A percentile compares a stretch with the other conserved stretches of the same genome.
phyloP scores from a whole-genome alignment of 495 filamentous ascomycete species.

The Tuber borchii region DNA sequence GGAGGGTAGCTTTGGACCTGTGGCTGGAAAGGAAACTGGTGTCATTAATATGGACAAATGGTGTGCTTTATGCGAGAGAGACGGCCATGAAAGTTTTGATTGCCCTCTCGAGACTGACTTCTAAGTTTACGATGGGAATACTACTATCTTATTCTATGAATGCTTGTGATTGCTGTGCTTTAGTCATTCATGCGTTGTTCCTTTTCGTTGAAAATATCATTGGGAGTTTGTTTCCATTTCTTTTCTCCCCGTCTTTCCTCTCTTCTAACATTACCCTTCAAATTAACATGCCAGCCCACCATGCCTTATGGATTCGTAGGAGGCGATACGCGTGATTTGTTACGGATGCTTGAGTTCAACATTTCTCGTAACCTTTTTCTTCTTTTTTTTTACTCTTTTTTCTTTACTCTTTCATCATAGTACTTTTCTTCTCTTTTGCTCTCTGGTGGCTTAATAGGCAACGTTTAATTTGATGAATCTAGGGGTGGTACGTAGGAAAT shows the following conservation, averaged over 20 bases:
- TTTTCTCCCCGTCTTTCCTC: slow-evolving; percentile 5
- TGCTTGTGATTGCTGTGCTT: background rate
- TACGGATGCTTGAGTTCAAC: background rate
- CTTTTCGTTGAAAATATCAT: slow-evolving; percentile 19
- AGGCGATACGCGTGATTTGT: background rate
- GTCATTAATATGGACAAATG: slow-evolving; percentile 79
- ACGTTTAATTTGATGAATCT: slow-evolving; percentile 8
- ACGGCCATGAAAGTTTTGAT: slow-evolving; percentile 91
- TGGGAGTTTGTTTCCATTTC: slow-evolving; percentile 21
- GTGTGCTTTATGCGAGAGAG: slow-evolving; percentile 94
- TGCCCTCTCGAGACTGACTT: slow-evolving; percentile 68
- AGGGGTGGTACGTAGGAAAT: background rate
- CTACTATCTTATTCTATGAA: background rate
- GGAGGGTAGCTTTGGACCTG: slow-evolving; percentile 52
- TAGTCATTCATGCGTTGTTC: background rate
- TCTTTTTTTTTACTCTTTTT: background rate
- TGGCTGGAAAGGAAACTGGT: slow-evolving; percentile 73
- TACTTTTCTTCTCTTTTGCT: background rate
- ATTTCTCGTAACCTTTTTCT: background rate
- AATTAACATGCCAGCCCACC: background rate
- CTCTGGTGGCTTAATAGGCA: background rate
- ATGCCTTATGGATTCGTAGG: background rate
- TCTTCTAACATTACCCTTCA: slow-evolving; percentile 5
- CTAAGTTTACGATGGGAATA: slow-evolving; percentile 16
- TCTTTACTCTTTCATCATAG: background rate